Conservation (phyloP, 2,329 filamentous ascomycete species). For the Xylariaceae sp. region DNA sequence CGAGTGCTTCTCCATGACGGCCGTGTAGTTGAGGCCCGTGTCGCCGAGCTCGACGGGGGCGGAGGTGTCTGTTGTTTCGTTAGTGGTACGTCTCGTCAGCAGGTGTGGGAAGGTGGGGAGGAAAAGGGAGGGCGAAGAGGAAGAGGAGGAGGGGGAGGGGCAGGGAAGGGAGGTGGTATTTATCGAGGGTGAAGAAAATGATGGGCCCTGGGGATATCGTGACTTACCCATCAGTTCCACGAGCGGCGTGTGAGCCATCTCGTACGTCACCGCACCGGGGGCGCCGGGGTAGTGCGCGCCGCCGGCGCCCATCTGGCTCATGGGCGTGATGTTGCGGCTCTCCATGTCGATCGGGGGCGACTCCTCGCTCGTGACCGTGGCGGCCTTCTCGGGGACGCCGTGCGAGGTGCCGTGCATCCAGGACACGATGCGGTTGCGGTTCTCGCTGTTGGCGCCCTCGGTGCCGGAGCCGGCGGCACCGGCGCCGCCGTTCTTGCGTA, state of each 20-base stretch:
- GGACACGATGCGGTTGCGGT: slow-evolving; percentile 38
- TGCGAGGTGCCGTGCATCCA: slow-evolving; percentile 43
- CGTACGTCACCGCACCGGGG: slow-evolving; percentile 7
- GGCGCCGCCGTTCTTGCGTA: slow-evolving; percentile 29
- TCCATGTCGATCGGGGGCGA: slow-evolving; percentile 29
- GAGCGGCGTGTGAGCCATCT: slow-evolving; percentile 29
- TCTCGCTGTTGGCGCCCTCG: slow-evolving; percentile 37
- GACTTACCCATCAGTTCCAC: slow-evolving; percentile 40
- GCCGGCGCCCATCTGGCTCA: too few species aligned
- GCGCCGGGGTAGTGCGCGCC: too few species aligned
- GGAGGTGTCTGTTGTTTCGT: slow-evolving; percentile 30
- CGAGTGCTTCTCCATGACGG: slow-evolving; percentile 31
- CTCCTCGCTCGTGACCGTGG: slow-evolving; percentile 39
- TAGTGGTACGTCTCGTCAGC: too few species aligned
- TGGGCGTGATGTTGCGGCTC: slow-evolving; percentile 17
- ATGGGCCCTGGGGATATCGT: slow-evolving; percentile 1
- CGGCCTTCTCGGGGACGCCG: slow-evolving; percentile 34
- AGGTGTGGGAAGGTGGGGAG: too few species aligned
- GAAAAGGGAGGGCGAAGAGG: too few species aligned
- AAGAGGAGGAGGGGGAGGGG: too few species aligned
- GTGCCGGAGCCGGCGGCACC: too few species aligned
- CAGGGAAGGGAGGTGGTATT: too few species aligned
- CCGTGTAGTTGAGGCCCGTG: slow-evolving; percentile 31
- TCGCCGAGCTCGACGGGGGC: slow-evolving; percentile 37
- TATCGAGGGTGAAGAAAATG: slow-evolving; percentile 3